Percentiles rank a stretch among this genome's conserved stretches.
phyloP scores from a whole-genome alignment of 2,329 filamentous ascomycete genomes.

The Cladosporium sp. region DNA sequence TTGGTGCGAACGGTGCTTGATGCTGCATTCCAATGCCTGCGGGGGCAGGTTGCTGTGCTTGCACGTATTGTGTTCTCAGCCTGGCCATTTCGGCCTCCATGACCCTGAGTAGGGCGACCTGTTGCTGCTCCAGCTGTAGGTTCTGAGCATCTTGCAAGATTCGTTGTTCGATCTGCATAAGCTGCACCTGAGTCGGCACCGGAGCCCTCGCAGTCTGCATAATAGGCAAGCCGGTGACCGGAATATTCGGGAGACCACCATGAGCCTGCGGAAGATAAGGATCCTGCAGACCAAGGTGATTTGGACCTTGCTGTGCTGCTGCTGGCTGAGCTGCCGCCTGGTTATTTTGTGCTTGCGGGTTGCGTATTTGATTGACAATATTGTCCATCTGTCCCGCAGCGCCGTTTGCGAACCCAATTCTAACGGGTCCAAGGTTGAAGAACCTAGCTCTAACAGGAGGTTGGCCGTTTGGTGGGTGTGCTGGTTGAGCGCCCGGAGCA shows the following conservation, averaged over 20 bases:
- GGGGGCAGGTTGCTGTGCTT: constrained; percentile 25
- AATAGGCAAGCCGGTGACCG: background rate
- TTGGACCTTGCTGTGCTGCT: constrained; percentile 41
- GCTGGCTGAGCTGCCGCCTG: constrained; percentile 20
- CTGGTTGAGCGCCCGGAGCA: constrained; percentile 21
- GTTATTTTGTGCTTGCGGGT: constrained; percentile 23
- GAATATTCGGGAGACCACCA: constrained; percentile 14
- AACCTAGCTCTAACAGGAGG: constrained; percentile 43
- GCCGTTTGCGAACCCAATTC: constrained; percentile 68
- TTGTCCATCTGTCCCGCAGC: constrained; percentile 50
- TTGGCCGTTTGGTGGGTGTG: constrained; percentile 32
- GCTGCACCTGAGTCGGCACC: constrained; percentile 56
- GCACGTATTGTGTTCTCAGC: constrained; percentile 51
- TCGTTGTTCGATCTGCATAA: constrained; percentile 67
- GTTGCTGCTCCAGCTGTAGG: constrained; percentile 64
- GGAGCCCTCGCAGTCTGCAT: constrained; percentile 20
- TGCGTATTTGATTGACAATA: constrained; percentile 33
- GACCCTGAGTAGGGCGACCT: constrained; percentile 66
- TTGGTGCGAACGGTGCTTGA: constrained; percentile 12
- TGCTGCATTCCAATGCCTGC: constrained; percentile 20
- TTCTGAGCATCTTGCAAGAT: constrained; percentile 66
- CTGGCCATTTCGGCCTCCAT: constrained; percentile 68
- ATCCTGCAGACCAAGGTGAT: constrained; percentile 31
- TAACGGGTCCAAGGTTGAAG: constrained; percentile 72
- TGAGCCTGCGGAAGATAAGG: constrained; percentile 27